Evolutionary conservation across 805 yeast species (phyloP).

Genomic region (Ogataea haglerorum): DNA sequence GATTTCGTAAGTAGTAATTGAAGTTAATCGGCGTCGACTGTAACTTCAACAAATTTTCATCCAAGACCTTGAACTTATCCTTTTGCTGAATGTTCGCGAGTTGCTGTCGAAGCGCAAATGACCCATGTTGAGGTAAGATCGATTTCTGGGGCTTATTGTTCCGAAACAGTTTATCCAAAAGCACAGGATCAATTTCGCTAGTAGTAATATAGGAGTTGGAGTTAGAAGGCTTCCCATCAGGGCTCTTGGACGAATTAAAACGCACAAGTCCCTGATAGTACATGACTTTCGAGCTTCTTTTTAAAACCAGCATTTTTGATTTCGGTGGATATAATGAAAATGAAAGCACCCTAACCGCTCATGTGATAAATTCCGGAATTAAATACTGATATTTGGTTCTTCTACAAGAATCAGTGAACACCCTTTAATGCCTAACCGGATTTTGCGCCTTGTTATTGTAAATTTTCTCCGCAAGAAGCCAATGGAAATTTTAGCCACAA

Average conservation of each 20-base stretch:
- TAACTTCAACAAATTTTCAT: slow-evolving; percentile 28
- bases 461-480: slow-evolving; percentile 10
- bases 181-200: slow-evolving; percentile 26
- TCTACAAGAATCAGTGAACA: neutral
- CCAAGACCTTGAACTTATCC: slow-evolving; percentile 26
- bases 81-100: slow-evolving; percentile 20
- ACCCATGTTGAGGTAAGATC: slow-evolving; percentile 12
- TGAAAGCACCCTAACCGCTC: neutral
- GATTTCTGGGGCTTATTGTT: slow-evolving; percentile 26
- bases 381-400: neutral
- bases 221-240: neutral
- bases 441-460: neutral
- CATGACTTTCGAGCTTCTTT: slow-evolving; percentile 1
- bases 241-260: slow-evolving; percentile 4
- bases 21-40: slow-evolving; percentile 34
- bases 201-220: neutral
- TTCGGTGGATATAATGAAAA: no score
- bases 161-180: slow-evolving; percentile 30
- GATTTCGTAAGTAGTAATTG: slow-evolving; percentile 33
- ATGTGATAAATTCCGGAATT: neutral
- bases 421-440: neutral
- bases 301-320: slow-evolving; percentile 4
- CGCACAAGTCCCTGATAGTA: neutral
- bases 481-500: slow-evolving; percentile 5
- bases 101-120: slow-evolving; percentile 19